Evolutionary conservation across 2,329 filamentous ascomycete species (phyloP).

Genomic region (Fusarium incarnatum): DNA sequence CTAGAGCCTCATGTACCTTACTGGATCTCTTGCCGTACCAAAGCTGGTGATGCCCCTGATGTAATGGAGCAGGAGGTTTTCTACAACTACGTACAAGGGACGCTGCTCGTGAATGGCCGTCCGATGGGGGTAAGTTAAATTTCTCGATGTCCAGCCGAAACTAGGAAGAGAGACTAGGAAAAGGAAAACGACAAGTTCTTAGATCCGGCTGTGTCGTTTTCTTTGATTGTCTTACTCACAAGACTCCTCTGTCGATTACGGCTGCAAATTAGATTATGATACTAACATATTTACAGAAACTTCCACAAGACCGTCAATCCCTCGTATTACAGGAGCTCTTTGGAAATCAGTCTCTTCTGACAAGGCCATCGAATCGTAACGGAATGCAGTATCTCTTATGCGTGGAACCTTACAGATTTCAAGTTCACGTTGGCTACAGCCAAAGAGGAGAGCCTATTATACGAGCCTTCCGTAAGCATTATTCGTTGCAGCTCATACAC

Average conservation of each 20-base stretch:
- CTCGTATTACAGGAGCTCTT: slow-evolving; percentile 63
- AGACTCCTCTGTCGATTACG: too few relatives aligned
- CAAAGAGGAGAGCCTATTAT: slow-evolving; percentile 46
- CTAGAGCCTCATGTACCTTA: neutral
- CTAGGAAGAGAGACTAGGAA: too few relatives aligned
- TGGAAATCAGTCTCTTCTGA: slow-evolving; percentile 62
- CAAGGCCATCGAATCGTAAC: slow-evolving; percentile 61
- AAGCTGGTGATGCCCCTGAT: slow-evolving; percentile 2
- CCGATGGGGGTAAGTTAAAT: slow-evolving; percentile 41
- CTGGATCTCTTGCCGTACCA: slow-evolving; percentile 38
- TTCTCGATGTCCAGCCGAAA: too few relatives aligned
- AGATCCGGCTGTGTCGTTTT: too few relatives aligned
- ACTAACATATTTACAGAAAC: slow-evolving; percentile 47
- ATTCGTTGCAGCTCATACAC: slow-evolving; percentile 40
- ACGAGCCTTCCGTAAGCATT: slow-evolving; percentile 28
- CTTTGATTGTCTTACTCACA: too few relatives aligned
- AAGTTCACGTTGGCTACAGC: slow-evolving; percentile 62
- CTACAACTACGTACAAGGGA: slow-evolving; percentile 49
- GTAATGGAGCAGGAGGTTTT: slow-evolving; percentile 37
- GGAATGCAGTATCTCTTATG: slow-evolving; percentile 65
- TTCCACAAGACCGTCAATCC: slow-evolving; percentile 61
- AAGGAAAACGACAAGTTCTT: too few relatives aligned
- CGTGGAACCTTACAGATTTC: slow-evolving; percentile 50
- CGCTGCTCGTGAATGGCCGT: slow-evolving; percentile 51
- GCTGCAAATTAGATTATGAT: too few relatives aligned